Evolutionary conservation across 495 filamentous ascomycete species (phyloP).

Genomic region (Neurospora intermedia): DNA sequence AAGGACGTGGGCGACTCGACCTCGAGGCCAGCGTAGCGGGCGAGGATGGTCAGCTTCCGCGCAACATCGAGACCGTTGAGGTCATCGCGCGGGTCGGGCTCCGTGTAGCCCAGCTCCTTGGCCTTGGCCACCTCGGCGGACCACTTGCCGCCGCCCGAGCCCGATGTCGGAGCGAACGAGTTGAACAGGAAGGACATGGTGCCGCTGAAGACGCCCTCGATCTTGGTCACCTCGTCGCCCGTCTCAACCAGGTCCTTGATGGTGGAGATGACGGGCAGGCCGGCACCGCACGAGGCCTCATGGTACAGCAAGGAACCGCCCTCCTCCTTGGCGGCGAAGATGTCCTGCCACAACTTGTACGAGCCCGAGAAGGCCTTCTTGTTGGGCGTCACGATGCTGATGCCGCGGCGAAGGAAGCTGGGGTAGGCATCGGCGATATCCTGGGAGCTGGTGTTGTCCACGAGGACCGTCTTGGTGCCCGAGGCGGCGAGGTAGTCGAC

Average conservation of each 20-base stretch:
- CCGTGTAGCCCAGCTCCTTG: slow-evolving; percentile 91
- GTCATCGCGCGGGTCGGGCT: slow-evolving; percentile 92
- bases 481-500: slow-evolving; percentile 58
- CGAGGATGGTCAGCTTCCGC: slow-evolving; percentile 90
- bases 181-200: slow-evolving; percentile 97
- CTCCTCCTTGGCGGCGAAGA: slow-evolving; percentile 53
- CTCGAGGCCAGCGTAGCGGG: slow-evolving; percentile 65
- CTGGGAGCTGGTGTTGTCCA: slow-evolving; percentile 90
- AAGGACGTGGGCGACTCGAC: slow-evolving; percentile 73
- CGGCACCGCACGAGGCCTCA: slow-evolving; percentile 85
- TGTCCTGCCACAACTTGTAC: slow-evolving; percentile 67
- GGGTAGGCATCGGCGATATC: slow-evolving; percentile 72
- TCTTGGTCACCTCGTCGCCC: slow-evolving; percentile 74
- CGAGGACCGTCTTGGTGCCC: slow-evolving; percentile 63
- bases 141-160: slow-evolving; percentile 56
- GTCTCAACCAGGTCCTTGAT: slow-evolving; percentile 82
- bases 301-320: slow-evolving; percentile 76
- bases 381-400: slow-evolving; percentile 90
- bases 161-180: slow-evolving; percentile 70
- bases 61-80: slow-evolving; percentile 94
- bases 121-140: slow-evolving; percentile 81
- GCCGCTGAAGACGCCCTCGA: slow-evolving; percentile 94
- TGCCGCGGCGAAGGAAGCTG: slow-evolving; percentile 59
- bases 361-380: slow-evolving; percentile 89
- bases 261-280: slow-evolving; percentile 83